These are phyloP conservation scores for Trichosporon sp. DNA, from an alignment of 1,284 basidiomycete genomes.

Conservation along the genomic window DNA sequence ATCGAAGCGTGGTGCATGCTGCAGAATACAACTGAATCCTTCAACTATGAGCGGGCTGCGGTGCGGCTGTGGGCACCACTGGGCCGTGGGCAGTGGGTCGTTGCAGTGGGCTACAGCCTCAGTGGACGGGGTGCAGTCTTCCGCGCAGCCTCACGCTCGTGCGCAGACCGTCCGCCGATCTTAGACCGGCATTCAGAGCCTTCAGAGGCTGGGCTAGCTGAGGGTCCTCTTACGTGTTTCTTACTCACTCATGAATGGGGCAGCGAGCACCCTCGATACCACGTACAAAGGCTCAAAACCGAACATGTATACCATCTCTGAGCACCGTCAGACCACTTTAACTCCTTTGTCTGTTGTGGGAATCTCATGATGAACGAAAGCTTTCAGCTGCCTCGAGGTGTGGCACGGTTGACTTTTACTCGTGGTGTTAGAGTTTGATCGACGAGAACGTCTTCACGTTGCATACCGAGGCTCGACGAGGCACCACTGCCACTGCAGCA, in stretches of 20 bases:
- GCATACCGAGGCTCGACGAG: background rate
- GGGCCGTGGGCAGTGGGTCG: too few species aligned
- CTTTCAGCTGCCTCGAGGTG: background rate
- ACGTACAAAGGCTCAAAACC: background rate
- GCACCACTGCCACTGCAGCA: background rate
- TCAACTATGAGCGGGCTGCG: background rate
- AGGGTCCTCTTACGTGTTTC: background rate
- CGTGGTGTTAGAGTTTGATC: background rate
- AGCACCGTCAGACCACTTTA: background rate
- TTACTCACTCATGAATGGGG: background rate
- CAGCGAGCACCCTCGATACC: background rate
- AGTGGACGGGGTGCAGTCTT: background rate
- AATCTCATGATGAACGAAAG: background rate
- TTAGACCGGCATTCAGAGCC: slow-evolving; percentile 3
- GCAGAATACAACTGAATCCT: background rate
- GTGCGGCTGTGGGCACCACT: background rate
- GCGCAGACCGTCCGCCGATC: background rate
- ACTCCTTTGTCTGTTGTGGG: background rate
- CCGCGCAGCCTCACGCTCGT: background rate
- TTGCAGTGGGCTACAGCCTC: background rate
- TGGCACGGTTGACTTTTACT: background rate
- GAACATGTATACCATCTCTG: background rate
- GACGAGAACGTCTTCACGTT: background rate
- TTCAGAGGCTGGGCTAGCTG: background rate
- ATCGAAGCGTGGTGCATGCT: background rate